Evolutionary conservation across 2,329 filamentous ascomycete species (phyloP).

Genomic region (Fonsecaea multimorphosa): DNA sequence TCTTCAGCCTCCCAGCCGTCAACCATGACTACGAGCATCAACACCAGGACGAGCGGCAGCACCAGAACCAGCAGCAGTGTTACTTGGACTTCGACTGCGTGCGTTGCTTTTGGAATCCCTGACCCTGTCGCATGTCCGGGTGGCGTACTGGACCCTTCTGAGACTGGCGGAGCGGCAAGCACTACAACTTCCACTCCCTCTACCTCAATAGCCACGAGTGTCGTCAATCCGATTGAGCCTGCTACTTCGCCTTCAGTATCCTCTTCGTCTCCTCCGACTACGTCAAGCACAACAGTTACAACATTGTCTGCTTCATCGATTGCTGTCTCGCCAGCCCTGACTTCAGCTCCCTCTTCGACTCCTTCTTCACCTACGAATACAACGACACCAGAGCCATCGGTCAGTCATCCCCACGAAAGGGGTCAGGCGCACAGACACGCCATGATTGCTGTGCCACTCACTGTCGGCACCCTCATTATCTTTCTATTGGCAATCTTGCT

Average conservation of each 20-base stretch:
- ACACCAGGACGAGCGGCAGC: too few species aligned
- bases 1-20: background rate
- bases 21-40: background rate
- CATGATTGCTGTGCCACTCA: constrained; percentile 22
- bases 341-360: background rate
- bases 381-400: background rate
- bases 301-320: background rate
- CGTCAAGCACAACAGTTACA: background rate
- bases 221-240: background rate
- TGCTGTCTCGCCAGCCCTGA: background rate
- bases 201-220: constrained; percentile 3
- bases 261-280: background rate
- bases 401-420: constrained; percentile 1
- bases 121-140: constrained; percentile 8
- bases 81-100: constrained; percentile 7
- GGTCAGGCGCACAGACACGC: constrained; percentile 2
- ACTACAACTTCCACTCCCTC: background rate
- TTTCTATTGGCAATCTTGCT: constrained; percentile 8
- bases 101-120: constrained; percentile 9
- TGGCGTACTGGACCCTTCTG: constrained; percentile 1
- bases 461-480: constrained; percentile 4
- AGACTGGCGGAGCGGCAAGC: background rate
- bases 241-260: background rate
- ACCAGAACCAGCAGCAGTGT: background rate
- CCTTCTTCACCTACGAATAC: background rate